phyloP scores from a whole-genome alignment of 371 early-diverging fungal genomes.

The Blakeslea trispora region DNA sequence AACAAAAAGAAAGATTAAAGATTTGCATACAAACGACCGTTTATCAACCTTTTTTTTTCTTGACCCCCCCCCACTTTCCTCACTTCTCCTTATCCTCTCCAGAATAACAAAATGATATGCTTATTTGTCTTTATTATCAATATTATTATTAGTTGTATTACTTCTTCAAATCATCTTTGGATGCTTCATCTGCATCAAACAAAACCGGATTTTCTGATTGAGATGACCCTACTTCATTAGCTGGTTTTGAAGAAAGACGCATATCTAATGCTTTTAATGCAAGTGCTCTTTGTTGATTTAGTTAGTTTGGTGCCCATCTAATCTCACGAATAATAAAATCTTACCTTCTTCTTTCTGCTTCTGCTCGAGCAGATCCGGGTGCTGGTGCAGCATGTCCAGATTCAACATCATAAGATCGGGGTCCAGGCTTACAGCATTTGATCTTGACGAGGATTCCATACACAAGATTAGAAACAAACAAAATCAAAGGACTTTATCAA shows the following conservation, averaged over 20 bases:
- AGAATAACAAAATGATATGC: no score
- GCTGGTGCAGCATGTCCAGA: slow-evolving; percentile 48
- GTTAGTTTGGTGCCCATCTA: no score
- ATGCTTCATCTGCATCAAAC: not conserved
- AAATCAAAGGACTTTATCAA: slow-evolving; percentile 49
- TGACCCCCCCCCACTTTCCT: no score
- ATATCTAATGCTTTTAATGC: slow-evolving; percentile 69
- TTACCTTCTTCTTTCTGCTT: slow-evolving; percentile 67
- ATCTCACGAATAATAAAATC: no score
- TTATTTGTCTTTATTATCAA: no score
- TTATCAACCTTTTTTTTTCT: no score
- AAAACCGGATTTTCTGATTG: not conserved
- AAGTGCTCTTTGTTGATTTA: no score
- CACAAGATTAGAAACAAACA: slow-evolving; percentile 50
- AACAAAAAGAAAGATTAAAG: no score
- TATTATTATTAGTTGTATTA: not conserved
- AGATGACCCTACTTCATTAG: slow-evolving; percentile 4
- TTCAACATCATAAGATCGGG: slow-evolving; percentile 41
- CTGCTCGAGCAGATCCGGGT: slow-evolving; percentile 63
- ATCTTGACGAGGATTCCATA: slow-evolving; percentile 52
- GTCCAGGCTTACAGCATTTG: slow-evolving; percentile 48
- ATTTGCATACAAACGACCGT: no score
- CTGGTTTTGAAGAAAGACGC: slow-evolving; percentile 48
- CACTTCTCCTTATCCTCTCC: no score
- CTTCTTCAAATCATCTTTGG: not conserved